Conservation (phyloP, 352 stramenopile species). For the Peronospora destructor region DNA sequence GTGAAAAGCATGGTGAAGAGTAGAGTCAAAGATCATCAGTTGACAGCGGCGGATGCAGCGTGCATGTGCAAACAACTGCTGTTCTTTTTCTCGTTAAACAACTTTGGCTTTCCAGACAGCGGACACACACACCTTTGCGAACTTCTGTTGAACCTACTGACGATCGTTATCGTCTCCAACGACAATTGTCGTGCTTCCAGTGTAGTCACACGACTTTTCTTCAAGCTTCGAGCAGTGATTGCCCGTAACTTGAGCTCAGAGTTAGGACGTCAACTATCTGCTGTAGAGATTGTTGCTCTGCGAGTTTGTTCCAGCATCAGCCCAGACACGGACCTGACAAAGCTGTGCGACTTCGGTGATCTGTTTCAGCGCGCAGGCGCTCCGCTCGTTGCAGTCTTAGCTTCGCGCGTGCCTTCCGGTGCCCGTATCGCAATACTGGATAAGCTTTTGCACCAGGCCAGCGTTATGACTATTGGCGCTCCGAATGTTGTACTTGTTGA, state of each 20-base stretch:
- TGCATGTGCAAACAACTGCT: conserved; percentile 47
- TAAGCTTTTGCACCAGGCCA: conserved; percentile 15
- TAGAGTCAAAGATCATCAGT: conserved; percentile 5
- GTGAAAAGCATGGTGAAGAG: conserved; percentile 14
- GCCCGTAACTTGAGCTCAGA: conserved; percentile 2
- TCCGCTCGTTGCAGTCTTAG: conserved; percentile 23
- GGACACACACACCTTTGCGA: conserved; percentile 24
- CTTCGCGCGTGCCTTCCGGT: conserved; percentile 9
- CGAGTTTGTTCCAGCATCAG: conserved; percentile 18
- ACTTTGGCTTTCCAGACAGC: not conserved
- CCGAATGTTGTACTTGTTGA: conserved; percentile 32
- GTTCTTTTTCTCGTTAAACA: conserved; percentile 31
- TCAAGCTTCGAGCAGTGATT: conserved; percentile 29
- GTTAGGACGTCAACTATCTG: conserved; percentile 26
- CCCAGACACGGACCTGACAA: conserved; percentile 8
- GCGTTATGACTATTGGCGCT: conserved; percentile 4
- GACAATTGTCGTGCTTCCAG: conserved; percentile 1
- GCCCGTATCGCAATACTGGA: conserved; percentile 17
- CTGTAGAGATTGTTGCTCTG: conserved; percentile 30
- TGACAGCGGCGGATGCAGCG: conserved; percentile 19
- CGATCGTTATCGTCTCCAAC: conserved; percentile 20
- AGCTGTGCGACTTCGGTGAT: conserved; percentile 18
- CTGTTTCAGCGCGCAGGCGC: conserved; percentile 24
- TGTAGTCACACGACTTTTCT: conserved; percentile 31
- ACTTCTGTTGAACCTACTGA: conserved; percentile 33